Evolutionary conservation across 2,329 filamentous ascomycete genomes (phyloP), one percentile per base, ranked within the genome.

Genomic region (Periconia sp.): DNA sequence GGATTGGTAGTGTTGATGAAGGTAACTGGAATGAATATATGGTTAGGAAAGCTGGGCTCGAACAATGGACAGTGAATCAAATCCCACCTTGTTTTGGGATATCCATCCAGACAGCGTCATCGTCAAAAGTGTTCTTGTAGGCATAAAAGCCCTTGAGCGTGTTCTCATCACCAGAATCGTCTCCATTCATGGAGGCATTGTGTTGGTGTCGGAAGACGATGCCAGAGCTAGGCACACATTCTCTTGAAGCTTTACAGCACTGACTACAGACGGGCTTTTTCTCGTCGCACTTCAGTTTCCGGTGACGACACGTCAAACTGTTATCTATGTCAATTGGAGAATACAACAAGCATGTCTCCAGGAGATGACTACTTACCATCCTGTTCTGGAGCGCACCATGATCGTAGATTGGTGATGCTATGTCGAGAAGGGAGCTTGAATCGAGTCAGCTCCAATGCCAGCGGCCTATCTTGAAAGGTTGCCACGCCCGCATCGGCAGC

Each of bases 151-250:
- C 80, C 56, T 82, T 83, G 56, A 87, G 71, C 47, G 75, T 77
- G 35, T 77, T 79, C 42, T 78, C 75, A 20, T 71, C 68, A 17
- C 68, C 69, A 5, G 72, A 72, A 43, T 76, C 75, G 14, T 74
- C 73, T 46, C 81, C 79, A 54, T 87, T 87, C 84, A 87, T 85
- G 18, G 84, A 86, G 30, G 85, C 84, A 79, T 88, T 88, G 71
- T 88, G 85, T 64, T 88, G 85, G 69, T 88, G 85, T 51, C 85
- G 82, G 63, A 87, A 88, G 43, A 86, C 82, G 61, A 88, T 81
- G 48, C 83, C 84, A 57, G 84, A 83, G 63, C 82, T 84, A 20
- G 82, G 82, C 44, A 82, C 75, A 69, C 85, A 87, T 70, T 84
- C 79, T 61, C 85, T 78, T 45, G 79, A 80, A 6, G 82, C 84